Evolutionary conservation across 352 stramenopile genomes (phyloP).

Genomic region (Pythium vanterpoolii): DNA sequence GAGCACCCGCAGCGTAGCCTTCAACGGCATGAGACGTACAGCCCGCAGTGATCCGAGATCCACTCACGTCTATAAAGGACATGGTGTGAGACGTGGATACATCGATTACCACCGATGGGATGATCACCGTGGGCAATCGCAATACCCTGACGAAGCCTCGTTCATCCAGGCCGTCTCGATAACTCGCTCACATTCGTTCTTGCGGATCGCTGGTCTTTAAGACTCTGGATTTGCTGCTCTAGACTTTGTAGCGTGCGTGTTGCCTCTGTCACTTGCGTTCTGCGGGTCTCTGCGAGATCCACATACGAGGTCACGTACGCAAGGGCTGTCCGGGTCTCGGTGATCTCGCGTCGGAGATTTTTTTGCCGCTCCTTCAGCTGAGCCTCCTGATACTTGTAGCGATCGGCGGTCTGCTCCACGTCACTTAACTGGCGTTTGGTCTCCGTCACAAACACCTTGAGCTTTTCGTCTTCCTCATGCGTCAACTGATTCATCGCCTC

Average conservation of each 20-base stretch:
- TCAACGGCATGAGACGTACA: too few relatives aligned
- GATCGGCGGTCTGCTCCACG: conserved; percentile 29
- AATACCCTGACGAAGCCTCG: too few relatives aligned
- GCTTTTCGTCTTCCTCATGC: conserved; percentile 22
- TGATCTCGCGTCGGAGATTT: conserved; percentile 39
- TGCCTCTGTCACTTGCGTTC: conserved; percentile 36
- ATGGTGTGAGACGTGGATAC: too few relatives aligned
- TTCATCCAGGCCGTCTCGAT: too few relatives aligned
- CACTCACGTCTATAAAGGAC: too few relatives aligned
- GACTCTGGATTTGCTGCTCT: conserved; percentile 31
- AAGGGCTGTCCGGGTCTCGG: conserved; percentile 29
- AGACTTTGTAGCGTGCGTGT: conserved; percentile 42
- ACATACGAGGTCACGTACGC: conserved; percentile 33
- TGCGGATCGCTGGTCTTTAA: conserved; percentile 7
- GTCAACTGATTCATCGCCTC: conserved; percentile 37
- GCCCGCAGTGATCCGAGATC: too few relatives aligned
- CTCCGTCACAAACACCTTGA: conserved; percentile 30
- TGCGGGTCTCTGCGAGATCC: conserved; percentile 28
- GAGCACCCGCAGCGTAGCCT: too few relatives aligned
- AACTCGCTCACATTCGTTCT: too few relatives aligned
- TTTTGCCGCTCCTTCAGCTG: conserved; percentile 52
- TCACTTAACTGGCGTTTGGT: conserved; percentile 19
- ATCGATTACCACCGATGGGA: too few relatives aligned
- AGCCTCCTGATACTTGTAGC: conserved; percentile 41
- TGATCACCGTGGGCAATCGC: too few relatives aligned